Base-by-base conservation (phyloP, 805 yeast genomes). In the Spathaspora arborariae region DNA sequence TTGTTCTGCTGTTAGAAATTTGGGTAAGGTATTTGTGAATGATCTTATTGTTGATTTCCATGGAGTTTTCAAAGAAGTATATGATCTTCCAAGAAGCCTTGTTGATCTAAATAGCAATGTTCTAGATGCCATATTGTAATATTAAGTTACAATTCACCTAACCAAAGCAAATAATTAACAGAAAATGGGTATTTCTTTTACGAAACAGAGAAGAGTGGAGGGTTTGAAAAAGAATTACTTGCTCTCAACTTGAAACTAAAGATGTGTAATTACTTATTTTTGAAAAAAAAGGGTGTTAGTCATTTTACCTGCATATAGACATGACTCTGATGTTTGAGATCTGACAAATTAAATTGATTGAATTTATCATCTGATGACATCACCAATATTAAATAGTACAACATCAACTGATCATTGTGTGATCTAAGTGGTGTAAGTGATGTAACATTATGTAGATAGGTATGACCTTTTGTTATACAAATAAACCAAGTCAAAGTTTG, bases 1-100 rank as follows among this genome's bases (percentile, higher is more conserved):
- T 40, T 74, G 71, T 16, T 80, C 86, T 22, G 18, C 35, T 30
- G 35, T 30, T 30, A 30, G 35, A 2, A 30, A 30, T 13, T 30
- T 30, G 18, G 35, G 35, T 10, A 30, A 30, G 11, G 35, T 30
- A 13, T 8, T 30, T 30, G 35, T 20, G 41, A 38, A 38, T 20
- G 41, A 9, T 20, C 41, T 38, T 27, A 15, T 38, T 20, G 24
- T 27, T 20, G 11, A 18, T 35, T n/a, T 18, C 20, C 11, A 20
- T 18, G 22, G 39, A 35, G 21, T 35, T 35, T 15, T 30, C 18
- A 30, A 6, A 7, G 44, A 18, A 33, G 15, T 33, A 16, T 26
- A 26, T 19, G 33, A 20, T 35, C 20, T 34, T 9, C 9, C 18
- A 20, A 37, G 22, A 20, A n/a, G 24, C 21, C 22, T 37, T 20